A percentile compares a stretch with the other conserved stretches of the same genome.
Conservation (phyloP, 2,329 filamentous ascomycete genomes). For the Penicillium crustosum region DNA sequence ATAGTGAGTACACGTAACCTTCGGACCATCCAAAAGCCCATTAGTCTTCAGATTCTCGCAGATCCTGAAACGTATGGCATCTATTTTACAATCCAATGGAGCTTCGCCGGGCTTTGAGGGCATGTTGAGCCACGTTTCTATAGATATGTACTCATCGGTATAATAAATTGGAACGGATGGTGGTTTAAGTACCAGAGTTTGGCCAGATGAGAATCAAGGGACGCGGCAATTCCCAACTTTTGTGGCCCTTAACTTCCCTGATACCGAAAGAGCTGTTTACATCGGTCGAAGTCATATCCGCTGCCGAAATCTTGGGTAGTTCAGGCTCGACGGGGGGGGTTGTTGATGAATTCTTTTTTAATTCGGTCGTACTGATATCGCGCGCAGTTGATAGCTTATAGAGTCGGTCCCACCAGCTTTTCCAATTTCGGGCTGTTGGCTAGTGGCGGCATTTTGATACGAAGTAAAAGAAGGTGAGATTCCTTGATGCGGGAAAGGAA, state of each 20-base stretch:
- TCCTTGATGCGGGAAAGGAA: background rate
- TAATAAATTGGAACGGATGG: background rate
- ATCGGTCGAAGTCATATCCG: background rate
- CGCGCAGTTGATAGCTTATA: background rate
- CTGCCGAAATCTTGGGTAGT: background rate
- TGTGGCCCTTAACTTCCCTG: background rate
- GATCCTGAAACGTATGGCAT: background rate
- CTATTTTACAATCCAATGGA: background rate
- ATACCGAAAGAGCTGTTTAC: background rate
- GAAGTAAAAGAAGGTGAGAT: background rate
- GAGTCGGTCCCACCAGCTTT: background rate
- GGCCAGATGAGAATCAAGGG: background rate
- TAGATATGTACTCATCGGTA: background rate
- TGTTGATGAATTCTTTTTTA: background rate
- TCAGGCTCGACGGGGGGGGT: background rate
- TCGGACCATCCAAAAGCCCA: background rate
- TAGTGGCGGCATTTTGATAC: background rate
- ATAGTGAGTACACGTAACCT: background rate
- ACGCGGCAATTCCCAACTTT: background rate
- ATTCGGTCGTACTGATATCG: background rate
- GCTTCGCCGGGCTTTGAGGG: background rate
- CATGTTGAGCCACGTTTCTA: background rate
- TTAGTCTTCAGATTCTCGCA: background rate
- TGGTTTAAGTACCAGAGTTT: background rate
- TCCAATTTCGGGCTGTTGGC: background rate